Evolutionary conservation across 768 basidiomycete species (phyloP), one percentile per base, ranked within the genome.

Genomic region (Postia placenta): DNA sequence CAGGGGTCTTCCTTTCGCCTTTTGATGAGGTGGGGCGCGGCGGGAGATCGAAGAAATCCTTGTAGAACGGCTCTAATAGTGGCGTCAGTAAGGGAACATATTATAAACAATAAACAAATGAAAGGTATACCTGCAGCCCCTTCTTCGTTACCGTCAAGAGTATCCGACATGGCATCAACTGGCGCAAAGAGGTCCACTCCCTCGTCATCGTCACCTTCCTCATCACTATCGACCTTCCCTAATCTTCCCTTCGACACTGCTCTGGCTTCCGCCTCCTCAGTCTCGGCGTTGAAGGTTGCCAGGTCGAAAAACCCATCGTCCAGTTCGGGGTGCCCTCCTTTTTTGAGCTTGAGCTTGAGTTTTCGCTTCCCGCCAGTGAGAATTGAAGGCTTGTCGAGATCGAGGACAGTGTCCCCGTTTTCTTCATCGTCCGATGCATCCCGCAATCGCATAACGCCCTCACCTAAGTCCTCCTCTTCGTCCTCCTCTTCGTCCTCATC

Each of bases 291-390:
- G 73, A 99, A 99, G 17, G 80, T 74, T 24, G 80, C 79, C 41
- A 99, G 75, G 53, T 86, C 77, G 67, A 98, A 98, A 70, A 98
- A 98, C 12, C 74, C 81, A 62, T 98, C 95, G 64, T 97, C 85
- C 24, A 97, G 76, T 37, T 75, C 74, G 4, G 74, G 66, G 49
- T 74, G 69, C 3, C 60, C 60, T 6, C 56, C 56, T 17, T 52
- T 55, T 40, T 54, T 59, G 38, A 48, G 53, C 49, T 62, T 60
- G 48, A 11, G 42, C 20, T 43, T 48, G 20, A 37, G 24, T 45
- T 36, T 51, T 17, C 61, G 56, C 56, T 61, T 60, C 62, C 49
- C 47, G 5, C 44, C 52, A 41, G 50, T 54, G 53, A 55, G 46
- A 41, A 57, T 55, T 26, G 49, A 48, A 22, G 66, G 60, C 27